phyloP scores from a whole-genome alignment of 371 early-diverging fungal genomes.

The Mucor velutinosus region DNA sequence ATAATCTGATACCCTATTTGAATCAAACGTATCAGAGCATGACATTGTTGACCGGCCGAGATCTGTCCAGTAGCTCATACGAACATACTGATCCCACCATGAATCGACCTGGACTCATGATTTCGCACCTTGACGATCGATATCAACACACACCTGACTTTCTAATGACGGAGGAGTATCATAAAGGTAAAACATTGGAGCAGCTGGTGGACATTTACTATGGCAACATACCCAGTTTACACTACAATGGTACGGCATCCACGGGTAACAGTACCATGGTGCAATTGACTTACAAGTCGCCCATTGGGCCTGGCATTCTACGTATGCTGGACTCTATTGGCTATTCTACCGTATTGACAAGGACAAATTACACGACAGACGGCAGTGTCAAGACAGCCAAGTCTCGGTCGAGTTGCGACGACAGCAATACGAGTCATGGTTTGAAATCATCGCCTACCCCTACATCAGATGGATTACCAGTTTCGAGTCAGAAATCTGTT shows the following conservation, averaged over 20 bases:
- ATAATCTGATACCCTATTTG: slow-evolving; percentile 33
- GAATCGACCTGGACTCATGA: slow-evolving; percentile 43
- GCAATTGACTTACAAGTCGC: slow-evolving; percentile 29
- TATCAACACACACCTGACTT: slow-evolving; percentile 43
- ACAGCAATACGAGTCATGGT: slow-evolving; percentile 30
- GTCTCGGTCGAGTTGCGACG: slow-evolving; percentile 34
- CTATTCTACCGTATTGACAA: slow-evolving; percentile 44
- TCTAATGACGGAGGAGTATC: slow-evolving; percentile 36
- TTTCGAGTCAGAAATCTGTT: neutral
- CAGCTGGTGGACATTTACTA: slow-evolving; percentile 32
- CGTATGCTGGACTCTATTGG: slow-evolving; percentile 49
- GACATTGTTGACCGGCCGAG: slow-evolving; percentile 38
- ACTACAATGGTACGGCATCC: slow-evolving; percentile 23
- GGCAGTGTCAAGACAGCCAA: slow-evolving; percentile 33
- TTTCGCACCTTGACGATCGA: slow-evolving; percentile 44
- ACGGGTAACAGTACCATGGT: slow-evolving; percentile 14
- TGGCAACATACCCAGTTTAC: slow-evolving; percentile 24
- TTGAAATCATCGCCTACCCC: slow-evolving; percentile 19
- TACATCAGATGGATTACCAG: neutral
- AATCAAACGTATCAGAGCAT: slow-evolving; percentile 38
- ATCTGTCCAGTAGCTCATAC: slow-evolving; percentile 22
- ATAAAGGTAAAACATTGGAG: slow-evolving; percentile 31
- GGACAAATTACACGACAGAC: slow-evolving; percentile 40
- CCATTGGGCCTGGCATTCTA: slow-evolving; percentile 52
- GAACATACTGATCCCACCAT: slow-evolving; percentile 31